phyloP scores from a whole-genome alignment of 192 early-diverging fungal species.

The Allomyces javanicus region DNA sequence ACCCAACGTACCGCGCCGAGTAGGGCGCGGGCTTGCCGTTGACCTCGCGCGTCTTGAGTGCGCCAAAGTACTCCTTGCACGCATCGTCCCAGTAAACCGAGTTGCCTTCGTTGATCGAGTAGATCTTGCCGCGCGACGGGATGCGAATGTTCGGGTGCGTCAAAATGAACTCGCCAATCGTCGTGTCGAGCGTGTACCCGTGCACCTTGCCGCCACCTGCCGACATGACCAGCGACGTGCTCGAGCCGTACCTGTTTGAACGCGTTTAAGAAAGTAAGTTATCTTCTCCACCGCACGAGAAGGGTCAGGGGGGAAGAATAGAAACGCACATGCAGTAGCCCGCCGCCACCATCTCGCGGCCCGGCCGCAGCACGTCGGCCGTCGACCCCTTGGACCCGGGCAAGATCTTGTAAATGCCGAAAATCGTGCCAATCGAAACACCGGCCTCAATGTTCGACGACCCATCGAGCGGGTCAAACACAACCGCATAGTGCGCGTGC shows the following conservation, averaged over 20 bases:
- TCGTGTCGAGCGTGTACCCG: slow-evolving; percentile 91
- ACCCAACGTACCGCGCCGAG: slow-evolving; percentile 87
- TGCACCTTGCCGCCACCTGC: slow-evolving; percentile 59
- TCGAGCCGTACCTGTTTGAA: not conserved
- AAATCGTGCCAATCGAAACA: slow-evolving; percentile 96
- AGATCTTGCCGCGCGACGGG: slow-evolving; percentile 75
- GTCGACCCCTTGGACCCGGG: slow-evolving; percentile 17
- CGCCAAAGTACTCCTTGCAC: slow-evolving; percentile 70
- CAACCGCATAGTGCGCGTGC: slow-evolving; percentile 74
- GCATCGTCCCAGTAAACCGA: slow-evolving; percentile 73
- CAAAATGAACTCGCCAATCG: slow-evolving; percentile 93
- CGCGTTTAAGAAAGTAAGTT: too few species aligned
- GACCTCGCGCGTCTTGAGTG: slow-evolving; percentile 56
- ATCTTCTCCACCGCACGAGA: too few species aligned
- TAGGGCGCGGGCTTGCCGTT: slow-evolving; percentile 36
- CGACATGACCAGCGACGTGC: slow-evolving; percentile 31
- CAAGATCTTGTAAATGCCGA: slow-evolving; percentile 69
- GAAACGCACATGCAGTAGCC: slow-evolving; percentile 68
- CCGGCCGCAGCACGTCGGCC: slow-evolving; percentile 66
- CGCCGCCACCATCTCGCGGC: slow-evolving; percentile 75
- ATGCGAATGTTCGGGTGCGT: slow-evolving; percentile 77
- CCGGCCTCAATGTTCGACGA: slow-evolving; percentile 96
- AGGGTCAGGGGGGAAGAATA: too few species aligned
- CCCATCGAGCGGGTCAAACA: slow-evolving; percentile 95
- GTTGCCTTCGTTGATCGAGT: slow-evolving; percentile 96